Base-by-base conservation (phyloP, 805 yeast species). In the Kazachstania psychrophila region DNA sequence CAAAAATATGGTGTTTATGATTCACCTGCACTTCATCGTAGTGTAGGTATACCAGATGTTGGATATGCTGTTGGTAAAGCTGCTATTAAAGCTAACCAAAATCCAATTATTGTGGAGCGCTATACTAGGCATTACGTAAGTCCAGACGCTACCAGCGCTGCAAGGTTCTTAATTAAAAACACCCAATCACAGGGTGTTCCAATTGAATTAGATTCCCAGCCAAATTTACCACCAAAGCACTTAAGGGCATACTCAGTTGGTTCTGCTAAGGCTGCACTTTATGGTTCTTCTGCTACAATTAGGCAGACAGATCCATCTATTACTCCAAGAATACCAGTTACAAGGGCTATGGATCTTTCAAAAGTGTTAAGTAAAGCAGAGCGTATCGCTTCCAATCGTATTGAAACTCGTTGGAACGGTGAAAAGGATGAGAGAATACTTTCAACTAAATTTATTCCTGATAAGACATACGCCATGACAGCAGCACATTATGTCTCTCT, bases 31-130 rank as follows among this genome's bases (percentile, higher is more conserved):
- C 68, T 34, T 44, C 38, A 46, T 9, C 69, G 14, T 3, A 60
- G 68, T 9, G 60, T 76, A 5, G 88, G 89, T n/a, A 81, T 79
- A 22, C 69, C 73, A 42, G 69, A 77, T 40, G 68, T 73, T 28
- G 48, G 55, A 8, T 39, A 43, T 16, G 84, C 87, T 20, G 72
- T 84, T 12, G 86, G 78, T 52, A 73, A 81, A 5, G 89, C 94
- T 33, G 92, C 92, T 1, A 60, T 77, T 34, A 64, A 78, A 42
- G 88, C 88, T 2, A 71, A 82, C 4, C 31, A 23, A 28, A 28
- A 31, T 22, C 32, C 40, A n/a, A 31, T 25, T 22, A 25, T 32
- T 15, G 16, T 37, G 6, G 32, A 28, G 20, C 15, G 33, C 6
- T 37, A 37, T 24, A 3, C 27, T 6, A 17, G 27, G 22, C 26